Evolutionary conservation across 78 protist species (phyloP), one percentile per base, ranked within the genome.

Genomic region (Dictyostelium brefeldianum): DNA sequence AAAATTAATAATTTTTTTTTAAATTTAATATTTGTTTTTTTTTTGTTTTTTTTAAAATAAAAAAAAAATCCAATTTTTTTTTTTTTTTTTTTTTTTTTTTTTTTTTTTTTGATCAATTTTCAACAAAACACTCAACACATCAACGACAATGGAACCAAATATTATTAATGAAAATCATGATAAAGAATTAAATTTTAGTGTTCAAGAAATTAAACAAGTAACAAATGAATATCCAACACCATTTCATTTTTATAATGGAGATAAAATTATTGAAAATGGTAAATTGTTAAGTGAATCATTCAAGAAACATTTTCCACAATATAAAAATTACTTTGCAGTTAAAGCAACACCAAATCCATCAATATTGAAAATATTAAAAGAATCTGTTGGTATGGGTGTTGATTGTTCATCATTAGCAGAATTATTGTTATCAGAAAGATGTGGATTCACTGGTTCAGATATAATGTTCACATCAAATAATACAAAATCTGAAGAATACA

Each of bases 271-370:
- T 12, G 83, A 74, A 11, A 87, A 87, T 77, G 93, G 62, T 12
- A 48, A 77, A 36, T 18, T 1, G 7, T 62, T 87, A 53, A 27
- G 65, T 8, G 18, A 10, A 12, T 12, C 48, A 8, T 87, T 87
- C 48, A n/a, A 36, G 50, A 18, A 77, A 51, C 18, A 87, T 65
- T 87, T 87, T 43, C 64, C 75, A 50, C 47, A 46, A n/a, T 87
- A 87, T 51, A 77, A 31, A 25, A 87, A 87, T 36, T 87, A 77
- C n/a, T 87, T 77, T 62, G 93, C 93, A 20, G 93, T 87, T 4
- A 87, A 87, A 25, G 93, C 93, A 9, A 77, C 93, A 29, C 93
- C 93, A 59, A 87, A 87, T 62, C 93, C 93, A 64, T 46, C 67
- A 50, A 43, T 87, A 5, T 57, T 87, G 14, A 57, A 77, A 50